These are phyloP conservation scores for Alternaria panax DNA, from an alignment of 2,329 filamentous ascomycete genomes.

Conservation along the genomic window DNA sequence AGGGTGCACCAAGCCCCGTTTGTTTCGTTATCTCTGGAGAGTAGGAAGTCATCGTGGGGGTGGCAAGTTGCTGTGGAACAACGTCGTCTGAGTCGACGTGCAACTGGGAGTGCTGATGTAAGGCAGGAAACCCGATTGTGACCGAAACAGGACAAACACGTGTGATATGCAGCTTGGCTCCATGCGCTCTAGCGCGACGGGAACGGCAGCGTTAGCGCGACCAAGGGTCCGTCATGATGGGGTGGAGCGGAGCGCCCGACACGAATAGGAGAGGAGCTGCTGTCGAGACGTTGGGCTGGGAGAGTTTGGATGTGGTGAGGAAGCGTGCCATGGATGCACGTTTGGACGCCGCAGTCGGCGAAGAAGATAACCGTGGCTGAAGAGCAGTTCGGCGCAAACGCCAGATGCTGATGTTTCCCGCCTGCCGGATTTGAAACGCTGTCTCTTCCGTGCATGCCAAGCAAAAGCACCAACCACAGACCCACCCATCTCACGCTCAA, in stretches of 20 bases:
- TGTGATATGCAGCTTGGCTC: not conserved
- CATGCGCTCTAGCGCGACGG: constrained; percentile 7
- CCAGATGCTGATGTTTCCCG: constrained; percentile 4
- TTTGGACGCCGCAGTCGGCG: not conserved
- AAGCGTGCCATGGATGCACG: not conserved
- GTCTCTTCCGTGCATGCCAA: constrained; percentile 20
- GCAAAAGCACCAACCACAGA: constrained; percentile 18
- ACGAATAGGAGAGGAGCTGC: constrained; percentile 7
- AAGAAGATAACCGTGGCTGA: not conserved
- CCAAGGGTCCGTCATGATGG: constrained; percentile 7
- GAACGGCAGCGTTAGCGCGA: constrained; percentile 16
- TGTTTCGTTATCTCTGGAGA: not conserved
- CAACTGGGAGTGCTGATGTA: constrained; percentile 1
- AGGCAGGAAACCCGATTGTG: not conserved
- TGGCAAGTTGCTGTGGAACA: not conserved
- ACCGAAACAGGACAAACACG: constrained; percentile 6
- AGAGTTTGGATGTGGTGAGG: not conserved
- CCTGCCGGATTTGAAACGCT: constrained; percentile 15
- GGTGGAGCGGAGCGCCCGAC: constrained; percentile 6
- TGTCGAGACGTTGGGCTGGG: not conserved
- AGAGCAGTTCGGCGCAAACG: not conserved
- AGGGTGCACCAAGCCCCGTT: not conserved
- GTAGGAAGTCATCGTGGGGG: not conserved
- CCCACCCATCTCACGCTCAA: constrained; percentile 29
- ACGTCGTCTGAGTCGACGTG: not conserved